Conservation (phyloP, 2,329 filamentous ascomycete genomes). For the Sporothrix humicola region DNA sequence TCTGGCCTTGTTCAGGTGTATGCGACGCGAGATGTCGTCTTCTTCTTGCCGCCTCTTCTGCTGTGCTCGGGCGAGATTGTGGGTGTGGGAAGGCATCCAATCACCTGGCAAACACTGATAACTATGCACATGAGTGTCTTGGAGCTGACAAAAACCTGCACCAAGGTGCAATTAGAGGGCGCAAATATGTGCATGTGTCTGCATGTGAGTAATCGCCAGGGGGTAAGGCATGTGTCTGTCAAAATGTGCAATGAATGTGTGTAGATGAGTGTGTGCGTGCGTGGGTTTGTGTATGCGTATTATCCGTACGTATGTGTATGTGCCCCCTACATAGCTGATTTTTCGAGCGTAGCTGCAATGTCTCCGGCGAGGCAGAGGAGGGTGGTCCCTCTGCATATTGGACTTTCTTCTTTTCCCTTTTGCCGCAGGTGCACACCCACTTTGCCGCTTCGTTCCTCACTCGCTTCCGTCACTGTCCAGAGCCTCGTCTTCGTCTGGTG, state of each 20-base stretch:
- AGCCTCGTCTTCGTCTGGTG: constrained; percentile 63
- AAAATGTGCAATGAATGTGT: not conserved
- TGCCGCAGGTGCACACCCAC: not conserved
- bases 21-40: not conserved
- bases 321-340: constrained; percentile 2
- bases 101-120: not conserved
- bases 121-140: not conserved
- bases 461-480: constrained; percentile 67
- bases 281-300: too few relatives aligned
- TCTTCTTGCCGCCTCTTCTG: not conserved
- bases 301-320: not conserved
- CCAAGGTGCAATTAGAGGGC: too few relatives aligned
- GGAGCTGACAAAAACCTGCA: constrained; percentile 1
- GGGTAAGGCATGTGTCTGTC: not conserved
- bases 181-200: not conserved
- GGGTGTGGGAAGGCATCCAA: constrained; percentile 13
- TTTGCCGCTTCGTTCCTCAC: constrained; percentile 40
- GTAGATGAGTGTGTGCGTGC: too few relatives aligned
- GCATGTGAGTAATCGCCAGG: not conserved
- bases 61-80: not conserved
- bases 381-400: not conserved
- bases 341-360: not conserved
- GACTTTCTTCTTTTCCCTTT: not conserved
- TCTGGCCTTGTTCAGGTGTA: not conserved
- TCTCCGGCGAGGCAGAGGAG: not conserved